A percentile compares a stretch with the other conserved stretches of the same genome.
Evolutionary conservation across 495 filamentous ascomycete genomes (phyloP).

Genomic region (Penicillium dipodomyicola): DNA sequence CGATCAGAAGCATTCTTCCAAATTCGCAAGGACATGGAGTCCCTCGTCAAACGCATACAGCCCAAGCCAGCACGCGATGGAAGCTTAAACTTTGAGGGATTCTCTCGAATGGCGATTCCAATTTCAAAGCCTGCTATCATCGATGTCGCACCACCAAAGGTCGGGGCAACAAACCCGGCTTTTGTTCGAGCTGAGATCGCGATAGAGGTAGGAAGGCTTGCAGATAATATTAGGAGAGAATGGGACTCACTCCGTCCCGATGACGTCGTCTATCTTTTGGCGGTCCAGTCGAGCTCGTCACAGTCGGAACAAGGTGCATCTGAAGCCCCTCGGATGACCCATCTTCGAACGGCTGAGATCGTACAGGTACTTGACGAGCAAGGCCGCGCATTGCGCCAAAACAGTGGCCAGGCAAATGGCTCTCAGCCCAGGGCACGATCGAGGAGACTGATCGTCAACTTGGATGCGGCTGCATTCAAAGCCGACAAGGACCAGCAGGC

Average conservation of each 20-base stretch:
- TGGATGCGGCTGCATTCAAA: constrained; percentile 79
- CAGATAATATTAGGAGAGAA: constrained; percentile 71
- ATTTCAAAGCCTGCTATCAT: constrained; percentile 85
- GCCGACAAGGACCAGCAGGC: constrained; percentile 65
- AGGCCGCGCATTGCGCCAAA: constrained; percentile 70
- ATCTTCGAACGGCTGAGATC: constrained; percentile 80
- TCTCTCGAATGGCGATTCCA: constrained; percentile 86
- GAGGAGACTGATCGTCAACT: constrained; percentile 70
- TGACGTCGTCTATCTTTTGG: constrained; percentile 86
- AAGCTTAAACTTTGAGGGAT: constrained; percentile 73
- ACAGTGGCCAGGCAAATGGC: constrained; percentile 51
- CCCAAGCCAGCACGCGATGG: constrained; percentile 63
- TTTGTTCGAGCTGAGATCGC: constrained; percentile 82
- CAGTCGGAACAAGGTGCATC: constrained; percentile 46
- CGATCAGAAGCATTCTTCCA: constrained; percentile 92
- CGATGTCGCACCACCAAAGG: constrained; percentile 78
- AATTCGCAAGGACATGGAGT: constrained; percentile 86
- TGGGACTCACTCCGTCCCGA: constrained; percentile 89
- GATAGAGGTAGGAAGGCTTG: constrained; percentile 78
- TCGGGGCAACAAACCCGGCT: constrained; percentile 83
- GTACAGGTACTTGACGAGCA: constrained; percentile 87
- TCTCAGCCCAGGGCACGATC: constrained; percentile 52
- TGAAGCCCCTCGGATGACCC: constrained; percentile 59
- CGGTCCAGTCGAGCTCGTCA: constrained; percentile 55
- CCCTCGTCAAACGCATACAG: constrained; percentile 71